Evolutionary conservation across 345 rosid genomes (phyloP), one percentile per base, ranked within the genome.

Genomic region (Gossypium raimondii): DNA sequence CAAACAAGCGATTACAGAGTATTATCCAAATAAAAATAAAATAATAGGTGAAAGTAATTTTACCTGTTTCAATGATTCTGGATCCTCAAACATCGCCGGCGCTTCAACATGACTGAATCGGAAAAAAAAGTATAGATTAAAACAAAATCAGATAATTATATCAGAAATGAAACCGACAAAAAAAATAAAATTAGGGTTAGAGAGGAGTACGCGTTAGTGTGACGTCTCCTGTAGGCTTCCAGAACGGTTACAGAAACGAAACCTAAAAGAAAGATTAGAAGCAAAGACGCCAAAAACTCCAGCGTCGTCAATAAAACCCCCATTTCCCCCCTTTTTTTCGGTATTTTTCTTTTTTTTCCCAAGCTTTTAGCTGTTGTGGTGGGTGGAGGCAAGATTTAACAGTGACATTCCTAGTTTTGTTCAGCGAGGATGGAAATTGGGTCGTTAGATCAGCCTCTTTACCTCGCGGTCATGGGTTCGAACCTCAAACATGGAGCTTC

Each of bases 11-110:
- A 17, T 38, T 24, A 27, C 14, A 25, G 57, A 51, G 70, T 41
- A 45, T 9, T 10, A 10, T 53, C 1, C 17, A 20, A 6, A 9
- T 56, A 45, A 45, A 7, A 22, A 11, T 3, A 22, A 58, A 58
- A 11, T 34, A 9, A 11, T 1, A n/a, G 61, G 29, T 18, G 12
- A 24, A 11, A 55, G 51, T 57, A 51, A 59, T 73, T 18, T 20
- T 75, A 94, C 99, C 92, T 86, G 80, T 47, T 89, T 91, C 69
- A 86, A 80, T 1, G 97, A 89, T 76, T 76, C 88, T 5, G 96
- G 99, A 88, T 91, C 98, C 81, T 92, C 92, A 69, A 95, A 84
- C 71, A 86, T 45, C 65, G 86, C 88, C 69, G 87, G 80, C 27
- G 81, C 85, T 70, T 86, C 94, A 48, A 85, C 83, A 67, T 87